phyloP scores from a whole-genome alignment of 2,329 filamentous ascomycete genomes.

The Rhinocladiella similis region DNA sequence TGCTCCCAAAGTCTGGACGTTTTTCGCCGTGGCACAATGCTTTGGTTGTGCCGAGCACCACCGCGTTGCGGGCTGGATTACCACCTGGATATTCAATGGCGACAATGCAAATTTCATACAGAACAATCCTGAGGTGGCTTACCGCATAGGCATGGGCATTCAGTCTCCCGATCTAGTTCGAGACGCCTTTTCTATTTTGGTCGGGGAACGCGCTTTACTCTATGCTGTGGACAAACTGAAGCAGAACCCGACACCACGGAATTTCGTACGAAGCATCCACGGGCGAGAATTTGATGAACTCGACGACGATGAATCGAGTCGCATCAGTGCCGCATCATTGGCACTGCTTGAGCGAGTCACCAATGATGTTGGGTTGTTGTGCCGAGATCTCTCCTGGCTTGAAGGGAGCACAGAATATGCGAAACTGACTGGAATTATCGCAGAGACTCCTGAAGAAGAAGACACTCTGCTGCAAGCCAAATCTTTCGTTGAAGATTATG shows the following conservation, averaged over 20 bases:
- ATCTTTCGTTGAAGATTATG: constrained; percentile 33
- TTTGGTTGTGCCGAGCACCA: constrained; percentile 47
- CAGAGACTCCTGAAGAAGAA: constrained; percentile 17
- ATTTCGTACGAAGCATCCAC: constrained; percentile 35
- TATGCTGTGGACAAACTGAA: constrained; percentile 24
- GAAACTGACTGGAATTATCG: constrained; percentile 31
- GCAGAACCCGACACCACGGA: too few species aligned
- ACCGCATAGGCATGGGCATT: constrained; percentile 55
- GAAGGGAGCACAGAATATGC: constrained; percentile 32
- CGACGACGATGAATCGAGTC: constrained; percentile 57
- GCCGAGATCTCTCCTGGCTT: constrained; percentile 42
- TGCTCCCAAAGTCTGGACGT: constrained; percentile 65
- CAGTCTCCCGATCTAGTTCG: constrained; percentile 37
- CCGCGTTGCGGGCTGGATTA: constrained; percentile 48
- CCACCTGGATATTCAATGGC: constrained; percentile 59
- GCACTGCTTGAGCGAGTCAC: constrained; percentile 52
- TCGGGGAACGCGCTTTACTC: constrained; percentile 61
- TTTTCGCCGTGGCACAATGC: constrained; percentile 62
- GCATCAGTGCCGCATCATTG: constrained; percentile 60
- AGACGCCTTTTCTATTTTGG: constrained; percentile 60
- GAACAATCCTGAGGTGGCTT: constrained; percentile 60
- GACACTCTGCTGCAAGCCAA: constrained; percentile 28
- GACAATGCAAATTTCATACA: constrained; percentile 63
- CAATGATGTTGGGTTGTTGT: constrained; percentile 36
- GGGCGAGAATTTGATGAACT: constrained; percentile 51